These are phyloP conservation scores for Termitomyces sp. DNA, from an alignment of 768 basidiomycete genomes.

Conservation along the genomic window DNA sequence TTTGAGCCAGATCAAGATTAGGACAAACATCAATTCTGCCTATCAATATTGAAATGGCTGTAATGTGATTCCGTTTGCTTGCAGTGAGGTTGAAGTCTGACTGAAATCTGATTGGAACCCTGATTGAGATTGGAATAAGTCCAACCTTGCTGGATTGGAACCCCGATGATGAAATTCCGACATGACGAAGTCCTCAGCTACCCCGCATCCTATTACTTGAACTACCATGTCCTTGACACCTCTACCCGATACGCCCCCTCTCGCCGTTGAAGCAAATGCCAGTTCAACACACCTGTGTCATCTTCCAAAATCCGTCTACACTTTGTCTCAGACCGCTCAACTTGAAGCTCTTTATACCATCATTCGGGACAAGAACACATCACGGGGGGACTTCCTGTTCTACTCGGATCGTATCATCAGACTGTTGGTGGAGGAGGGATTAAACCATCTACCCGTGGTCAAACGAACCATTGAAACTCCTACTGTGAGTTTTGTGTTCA, in stretches of 20 bases:
- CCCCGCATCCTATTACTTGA: not conserved
- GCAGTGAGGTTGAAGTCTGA: too few species aligned
- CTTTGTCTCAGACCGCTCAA: constrained; percentile 85
- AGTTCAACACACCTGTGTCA: constrained; percentile 32
- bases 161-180: too few species aligned
- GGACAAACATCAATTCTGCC: too few species aligned
- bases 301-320: constrained; percentile 81
- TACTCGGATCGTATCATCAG: constrained; percentile 91
- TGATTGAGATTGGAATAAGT: too few species aligned
- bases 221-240: constrained; percentile 13
- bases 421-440: constrained; percentile 73
- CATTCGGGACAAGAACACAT: constrained; percentile 84
- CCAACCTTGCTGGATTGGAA: too few species aligned
- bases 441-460: constrained; percentile 77
- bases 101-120: too few species aligned
- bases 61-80: too few species aligned
- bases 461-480: constrained; percentile 79
- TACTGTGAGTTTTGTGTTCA: constrained; percentile 44
- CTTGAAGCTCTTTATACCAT: constrained; percentile 95
- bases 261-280: constrained; percentile 23
- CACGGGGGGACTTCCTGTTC: constrained; percentile 93
- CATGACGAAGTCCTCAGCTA: too few species aligned
- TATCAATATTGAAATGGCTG: too few species aligned
- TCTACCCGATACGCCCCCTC: constrained; percentile 14
- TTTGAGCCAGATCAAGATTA: too few species aligned